A percentile compares a stretch with the other conserved stretches of the same genome.
phyloP scores from a whole-genome alignment of 2,329 filamentous ascomycete species.

The Aspergillus udagawae region DNA sequence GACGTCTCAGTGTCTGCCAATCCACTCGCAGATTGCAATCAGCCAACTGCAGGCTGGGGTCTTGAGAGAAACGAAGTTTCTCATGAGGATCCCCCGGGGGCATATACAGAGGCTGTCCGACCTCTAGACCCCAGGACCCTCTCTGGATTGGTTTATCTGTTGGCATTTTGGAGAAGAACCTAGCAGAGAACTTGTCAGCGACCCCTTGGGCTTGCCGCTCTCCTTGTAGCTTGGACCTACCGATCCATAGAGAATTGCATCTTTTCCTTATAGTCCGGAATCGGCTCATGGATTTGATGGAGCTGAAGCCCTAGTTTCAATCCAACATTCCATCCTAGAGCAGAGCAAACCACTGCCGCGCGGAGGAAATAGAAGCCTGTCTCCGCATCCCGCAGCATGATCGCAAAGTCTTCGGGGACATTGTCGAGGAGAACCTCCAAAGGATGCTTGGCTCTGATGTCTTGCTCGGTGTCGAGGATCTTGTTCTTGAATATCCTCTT shows the following conservation, averaged over 20 bases:
- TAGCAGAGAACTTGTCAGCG: slow-evolving; percentile 25
- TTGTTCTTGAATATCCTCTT: slow-evolving; percentile 62
- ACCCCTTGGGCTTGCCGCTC: neutral
- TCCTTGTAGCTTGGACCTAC: slow-evolving; percentile 39
- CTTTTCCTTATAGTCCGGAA: slow-evolving; percentile 83
- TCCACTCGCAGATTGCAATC: slow-evolving; percentile 72
- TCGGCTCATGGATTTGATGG: slow-evolving; percentile 65
- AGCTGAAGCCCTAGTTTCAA: slow-evolving; percentile 70
- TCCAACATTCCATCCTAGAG: slow-evolving; percentile 73
- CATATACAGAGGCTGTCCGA: slow-evolving; percentile 71
- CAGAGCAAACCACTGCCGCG: slow-evolving; percentile 73
- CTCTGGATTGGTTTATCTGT: slow-evolving; percentile 73
- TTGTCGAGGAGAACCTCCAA: slow-evolving; percentile 70
- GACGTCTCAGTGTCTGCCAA: slow-evolving; percentile 78
- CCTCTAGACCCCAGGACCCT: slow-evolving; percentile 78
- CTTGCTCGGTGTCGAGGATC: slow-evolving; percentile 60
- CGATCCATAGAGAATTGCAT: slow-evolving; percentile 85
- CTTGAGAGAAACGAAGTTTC: slow-evolving; percentile 55
- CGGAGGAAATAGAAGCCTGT: slow-evolving; percentile 71
- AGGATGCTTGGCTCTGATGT: slow-evolving; percentile 60
- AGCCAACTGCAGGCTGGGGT: slow-evolving; percentile 51
- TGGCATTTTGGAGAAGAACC: slow-evolving; percentile 77
- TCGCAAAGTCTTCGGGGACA: slow-evolving; percentile 78
- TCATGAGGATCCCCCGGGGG: slow-evolving; percentile 65
- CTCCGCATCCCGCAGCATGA: slow-evolving; percentile 67